A percentile compares a stretch with the other conserved stretches of the same genome.
phyloP scores from a whole-genome alignment of 345 rosid species.

The Salix exigua region DNA sequence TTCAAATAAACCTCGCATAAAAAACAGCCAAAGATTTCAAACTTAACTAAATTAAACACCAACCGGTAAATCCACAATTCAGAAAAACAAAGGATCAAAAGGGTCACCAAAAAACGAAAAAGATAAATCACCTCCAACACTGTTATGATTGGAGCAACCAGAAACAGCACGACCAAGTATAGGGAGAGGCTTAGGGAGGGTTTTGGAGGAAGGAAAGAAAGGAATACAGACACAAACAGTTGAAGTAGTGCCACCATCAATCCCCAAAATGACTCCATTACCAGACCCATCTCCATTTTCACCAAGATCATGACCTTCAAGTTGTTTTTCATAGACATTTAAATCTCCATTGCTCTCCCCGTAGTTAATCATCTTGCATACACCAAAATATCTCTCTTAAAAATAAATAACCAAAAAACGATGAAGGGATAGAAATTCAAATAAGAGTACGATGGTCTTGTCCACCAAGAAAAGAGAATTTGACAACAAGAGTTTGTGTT shows the following conservation, averaged over 20 bases:
- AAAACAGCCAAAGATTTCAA: neutral
- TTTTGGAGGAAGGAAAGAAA: constrained; percentile 3
- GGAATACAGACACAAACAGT: constrained; percentile 28
- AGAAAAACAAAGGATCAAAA: neutral
- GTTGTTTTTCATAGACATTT: neutral
- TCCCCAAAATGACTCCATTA: constrained; percentile 18
- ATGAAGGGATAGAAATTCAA: neutral
- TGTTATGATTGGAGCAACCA: constrained; percentile 29
- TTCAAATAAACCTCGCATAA: neutral
- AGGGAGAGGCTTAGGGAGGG: constrained; percentile 7
- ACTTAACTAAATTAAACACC: neutral
- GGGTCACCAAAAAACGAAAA: neutral
- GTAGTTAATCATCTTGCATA: neutral
- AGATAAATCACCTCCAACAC: constrained; percentile 14
- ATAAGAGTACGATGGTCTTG: neutral
- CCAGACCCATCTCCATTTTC: constrained; percentile 4
- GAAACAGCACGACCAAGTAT: constrained; percentile 20
- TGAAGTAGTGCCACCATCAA: constrained; percentile 29
- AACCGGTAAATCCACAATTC: neutral
- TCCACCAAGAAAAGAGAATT: neutral
- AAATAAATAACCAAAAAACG: neutral
- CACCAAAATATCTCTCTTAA: neutral
- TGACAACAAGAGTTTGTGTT: neutral
- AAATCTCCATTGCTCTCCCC: constrained; percentile 4
- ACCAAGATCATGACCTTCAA: neutral